Evolutionary conservation across 768 basidiomycete genomes (phyloP).

Genomic region (Kwoniella sp.): DNA sequence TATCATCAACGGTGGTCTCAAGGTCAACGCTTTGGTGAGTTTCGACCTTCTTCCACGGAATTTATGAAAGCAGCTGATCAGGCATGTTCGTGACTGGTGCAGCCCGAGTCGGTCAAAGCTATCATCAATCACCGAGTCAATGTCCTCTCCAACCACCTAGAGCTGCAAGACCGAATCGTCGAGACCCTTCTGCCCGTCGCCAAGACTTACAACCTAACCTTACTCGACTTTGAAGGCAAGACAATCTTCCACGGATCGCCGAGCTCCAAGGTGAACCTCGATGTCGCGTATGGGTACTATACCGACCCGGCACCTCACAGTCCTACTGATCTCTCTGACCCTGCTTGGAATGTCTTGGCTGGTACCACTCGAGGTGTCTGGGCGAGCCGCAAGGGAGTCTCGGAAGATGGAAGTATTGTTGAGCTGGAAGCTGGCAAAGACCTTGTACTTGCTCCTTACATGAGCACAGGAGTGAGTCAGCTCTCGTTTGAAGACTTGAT

Average conservation of each 20-base stretch:
- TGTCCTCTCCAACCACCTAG: constrained; percentile 41
- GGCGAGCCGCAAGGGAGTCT: constrained; percentile 28
- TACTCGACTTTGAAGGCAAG: constrained; percentile 36
- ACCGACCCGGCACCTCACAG: constrained; percentile 47
- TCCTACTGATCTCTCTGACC: constrained; percentile 26
- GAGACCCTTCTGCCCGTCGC: constrained; percentile 37
- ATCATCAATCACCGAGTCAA: constrained; percentile 53
- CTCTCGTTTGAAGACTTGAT: neutral
- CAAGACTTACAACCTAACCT: constrained; percentile 43
- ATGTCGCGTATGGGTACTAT: constrained; percentile 32
- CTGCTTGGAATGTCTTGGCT: constrained; percentile 45
- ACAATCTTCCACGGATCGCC: constrained; percentile 20
- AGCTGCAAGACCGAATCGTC: constrained; percentile 36
- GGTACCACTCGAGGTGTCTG: constrained; percentile 47
- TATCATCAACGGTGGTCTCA: constrained; percentile 60
- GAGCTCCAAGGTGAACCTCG: constrained; percentile 22
- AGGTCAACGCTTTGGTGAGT: constrained; percentile 67
- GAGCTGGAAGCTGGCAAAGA: constrained; percentile 30
- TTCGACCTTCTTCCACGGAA: no score
- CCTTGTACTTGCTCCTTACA: constrained; percentile 28
- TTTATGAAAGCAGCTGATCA: no score
- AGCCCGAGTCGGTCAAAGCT: constrained; percentile 46
- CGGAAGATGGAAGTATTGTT: constrained; percentile 31
- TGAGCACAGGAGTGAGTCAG: constrained; percentile 31
- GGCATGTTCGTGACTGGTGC: neutral